Conservation (phyloP, 768 basidiomycete species). For the Russula virescens region DNA sequence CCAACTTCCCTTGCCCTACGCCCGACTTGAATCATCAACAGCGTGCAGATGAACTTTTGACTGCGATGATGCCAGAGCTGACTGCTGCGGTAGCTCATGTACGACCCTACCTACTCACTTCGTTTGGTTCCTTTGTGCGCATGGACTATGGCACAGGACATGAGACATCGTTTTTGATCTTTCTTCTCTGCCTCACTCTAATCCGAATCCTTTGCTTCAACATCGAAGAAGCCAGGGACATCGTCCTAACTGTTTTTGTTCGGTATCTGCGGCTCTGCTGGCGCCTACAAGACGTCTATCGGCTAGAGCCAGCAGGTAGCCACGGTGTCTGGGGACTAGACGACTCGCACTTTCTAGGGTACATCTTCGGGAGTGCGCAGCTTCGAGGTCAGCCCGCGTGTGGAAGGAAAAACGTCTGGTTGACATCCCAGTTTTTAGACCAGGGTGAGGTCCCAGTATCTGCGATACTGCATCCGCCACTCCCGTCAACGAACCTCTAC, state of each 20-base stretch:
- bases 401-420: background rate
- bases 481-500: conserved; percentile 71
- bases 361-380: conserved; percentile 88
- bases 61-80: conserved; percentile 42
- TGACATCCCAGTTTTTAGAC: conserved; percentile 36
- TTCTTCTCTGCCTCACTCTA: conserved; percentile 67
- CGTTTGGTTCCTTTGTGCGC: conserved; percentile 86
- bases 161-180: conserved; percentile 81
- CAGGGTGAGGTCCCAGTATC: conserved; percentile 60
- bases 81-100: conserved; percentile 52
- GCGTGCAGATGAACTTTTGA: conserved; percentile 50
- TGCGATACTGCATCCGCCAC: conserved; percentile 51
- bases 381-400: conserved; percentile 52
- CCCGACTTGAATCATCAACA: conserved; percentile 28
- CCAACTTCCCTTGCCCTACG: background rate
- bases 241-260: conserved; percentile 58
- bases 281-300: conserved; percentile 82
- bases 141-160: conserved; percentile 98
- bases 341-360: conserved; percentile 84
- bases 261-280: conserved; percentile 81
- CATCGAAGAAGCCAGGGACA: conserved; percentile 53
- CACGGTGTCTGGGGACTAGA: conserved; percentile 99
- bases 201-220: conserved; percentile 56
- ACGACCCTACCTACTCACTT: conserved; percentile 69
- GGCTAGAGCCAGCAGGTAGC: conserved; percentile 91